Evolutionary conservation across 352 stramenopile species (phyloP).

Genomic region (Pythium oligandrum): DNA sequence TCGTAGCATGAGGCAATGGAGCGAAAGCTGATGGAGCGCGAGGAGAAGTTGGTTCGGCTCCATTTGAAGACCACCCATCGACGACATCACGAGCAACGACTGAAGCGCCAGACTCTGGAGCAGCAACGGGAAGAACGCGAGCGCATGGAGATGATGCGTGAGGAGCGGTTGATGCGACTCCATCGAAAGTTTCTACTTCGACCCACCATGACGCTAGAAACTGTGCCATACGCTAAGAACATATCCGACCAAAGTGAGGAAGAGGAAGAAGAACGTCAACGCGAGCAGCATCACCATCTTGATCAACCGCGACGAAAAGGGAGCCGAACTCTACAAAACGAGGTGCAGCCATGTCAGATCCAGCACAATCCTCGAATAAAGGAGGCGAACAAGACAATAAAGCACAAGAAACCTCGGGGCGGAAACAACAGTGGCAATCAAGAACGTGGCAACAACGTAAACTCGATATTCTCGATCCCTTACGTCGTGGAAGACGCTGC

Average conservation of each 20-base stretch:
- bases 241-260: too few species aligned
- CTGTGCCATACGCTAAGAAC: too few species aligned
- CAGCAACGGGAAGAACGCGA: constrained; percentile 68
- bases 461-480: neutral
- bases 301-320: too few species aligned
- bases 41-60: constrained; percentile 59
- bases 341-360: too few species aligned
- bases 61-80: constrained; percentile 52
- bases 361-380: too few species aligned
- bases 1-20: constrained; percentile 50
- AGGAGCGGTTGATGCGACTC: constrained; percentile 56
- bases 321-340: too few species aligned
- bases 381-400: too few species aligned
- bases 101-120: constrained; percentile 30
- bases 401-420: too few species aligned
- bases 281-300: too few species aligned
- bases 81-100: constrained; percentile 32
- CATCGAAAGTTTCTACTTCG: constrained; percentile 35
- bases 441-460: constrained; percentile 3
- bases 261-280: too few species aligned
- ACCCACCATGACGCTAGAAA: neutral
- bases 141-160: constrained; percentile 57
- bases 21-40: constrained; percentile 59
- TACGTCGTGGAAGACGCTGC: constrained; percentile 25
- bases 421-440: constrained; percentile 11